These are phyloP conservation scores for Coemansia sp. DNA, from an alignment of 192 early-diverging fungal genomes.

Conservation along the genomic window DNA sequence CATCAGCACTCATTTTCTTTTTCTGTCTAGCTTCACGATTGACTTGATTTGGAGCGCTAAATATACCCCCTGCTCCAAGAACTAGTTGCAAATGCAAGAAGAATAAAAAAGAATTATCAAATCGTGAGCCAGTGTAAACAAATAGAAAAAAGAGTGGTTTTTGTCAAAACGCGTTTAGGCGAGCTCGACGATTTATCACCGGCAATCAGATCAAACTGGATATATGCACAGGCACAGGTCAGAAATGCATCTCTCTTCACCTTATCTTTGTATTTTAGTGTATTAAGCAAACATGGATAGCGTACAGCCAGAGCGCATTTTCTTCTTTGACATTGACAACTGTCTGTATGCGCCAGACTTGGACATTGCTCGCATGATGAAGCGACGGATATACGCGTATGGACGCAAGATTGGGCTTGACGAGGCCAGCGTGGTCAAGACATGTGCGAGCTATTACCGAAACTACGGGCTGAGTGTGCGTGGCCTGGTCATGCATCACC, in stretches of 20 bases:
- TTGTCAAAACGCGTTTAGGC: too few species aligned
- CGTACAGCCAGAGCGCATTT: slow-evolving; percentile 35
- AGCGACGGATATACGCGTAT: slow-evolving; percentile 62
- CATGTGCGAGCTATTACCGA: slow-evolving; percentile 61
- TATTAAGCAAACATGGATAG: slow-evolving; percentile 9
- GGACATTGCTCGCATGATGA: slow-evolving; percentile 59
- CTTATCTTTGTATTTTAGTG: neutral
- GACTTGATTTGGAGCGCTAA: neutral
- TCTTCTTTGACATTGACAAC: slow-evolving; percentile 84
- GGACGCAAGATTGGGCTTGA: slow-evolving; percentile 60
- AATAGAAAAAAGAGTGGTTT: neutral
- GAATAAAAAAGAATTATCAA: neutral
- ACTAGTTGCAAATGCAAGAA: neutral
- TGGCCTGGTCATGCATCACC: slow-evolving; percentile 68
- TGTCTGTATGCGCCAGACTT: slow-evolving; percentile 62
- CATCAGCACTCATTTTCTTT: slow-evolving; percentile 4
- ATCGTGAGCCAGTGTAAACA: slow-evolving; percentile 2
- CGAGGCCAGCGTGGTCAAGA: slow-evolving; percentile 47
- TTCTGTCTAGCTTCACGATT: neutral
- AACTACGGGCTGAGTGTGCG: slow-evolving; percentile 74
- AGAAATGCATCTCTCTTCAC: neutral
- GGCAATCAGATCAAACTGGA: neutral
- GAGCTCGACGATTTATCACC: neutral
- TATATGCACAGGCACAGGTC: neutral
- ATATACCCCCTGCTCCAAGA: neutral